phyloP scores from a whole-genome alignment of 169 alveolate species.

The Plasmodium sp. region DNA sequence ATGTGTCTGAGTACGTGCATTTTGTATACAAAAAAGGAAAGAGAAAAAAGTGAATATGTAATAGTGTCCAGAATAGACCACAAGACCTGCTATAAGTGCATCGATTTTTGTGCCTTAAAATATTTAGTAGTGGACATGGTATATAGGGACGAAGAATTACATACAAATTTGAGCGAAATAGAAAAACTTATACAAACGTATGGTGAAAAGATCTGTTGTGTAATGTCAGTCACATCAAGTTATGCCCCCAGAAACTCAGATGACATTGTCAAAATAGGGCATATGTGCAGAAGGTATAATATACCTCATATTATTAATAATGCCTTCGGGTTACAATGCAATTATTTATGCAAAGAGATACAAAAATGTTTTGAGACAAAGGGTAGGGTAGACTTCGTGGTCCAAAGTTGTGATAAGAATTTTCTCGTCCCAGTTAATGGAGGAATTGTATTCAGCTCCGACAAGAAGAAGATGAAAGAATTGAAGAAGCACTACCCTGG shows the following conservation, averaged over 20 bases:
- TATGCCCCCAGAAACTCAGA: slow-evolving; percentile 74
- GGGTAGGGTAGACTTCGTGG: slow-evolving; percentile 59
- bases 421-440: slow-evolving; percentile 67
- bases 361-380: slow-evolving; percentile 50
- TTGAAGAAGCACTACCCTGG: slow-evolving; percentile 71
- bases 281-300: slow-evolving; percentile 31
- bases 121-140: slow-evolving; percentile 64
- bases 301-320: slow-evolving; percentile 60
- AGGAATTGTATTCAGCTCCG: slow-evolving; percentile 43
- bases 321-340: slow-evolving; percentile 73
- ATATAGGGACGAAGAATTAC: slow-evolving; percentile 39
- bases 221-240: slow-evolving; percentile 55
- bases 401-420: slow-evolving; percentile 75
- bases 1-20: slow-evolving; percentile 70
- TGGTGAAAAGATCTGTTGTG: slow-evolving; percentile 55
- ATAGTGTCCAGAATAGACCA: slow-evolving; percentile 66
- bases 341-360: slow-evolving; percentile 49
- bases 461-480: slow-evolving; percentile 12
- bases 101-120: slow-evolving; percentile 46
- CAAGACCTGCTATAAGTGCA: slow-evolving; percentile 64
- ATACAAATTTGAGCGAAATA: slow-evolving; percentile 27
- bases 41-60: slow-evolving; percentile 56
- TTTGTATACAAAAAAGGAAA: slow-evolving; percentile 13
- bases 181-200: slow-evolving; percentile 30
- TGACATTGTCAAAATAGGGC: slow-evolving; percentile 58